Base-by-base conservation (phyloP, 2,329 filamentous ascomycete species). In the Xenosphaeropsis pyriputrescens region DNA sequence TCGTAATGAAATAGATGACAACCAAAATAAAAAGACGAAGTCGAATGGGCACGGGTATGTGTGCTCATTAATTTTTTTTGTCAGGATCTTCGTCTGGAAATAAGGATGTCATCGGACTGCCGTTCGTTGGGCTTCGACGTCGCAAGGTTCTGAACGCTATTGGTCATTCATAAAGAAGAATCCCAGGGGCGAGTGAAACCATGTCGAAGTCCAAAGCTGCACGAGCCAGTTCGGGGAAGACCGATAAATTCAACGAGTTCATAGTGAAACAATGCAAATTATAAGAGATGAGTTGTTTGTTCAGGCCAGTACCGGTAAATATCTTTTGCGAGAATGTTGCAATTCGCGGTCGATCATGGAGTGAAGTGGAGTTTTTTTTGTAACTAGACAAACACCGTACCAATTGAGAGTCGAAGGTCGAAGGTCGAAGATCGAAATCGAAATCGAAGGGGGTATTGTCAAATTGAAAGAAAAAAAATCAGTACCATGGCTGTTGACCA, bases 401-500 rank as follows among this genome's bases (percentile, higher is more conserved):
- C 41, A 47, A 40, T 45, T 45, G 44, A 48, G 43, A 36, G 39
- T 47, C 50, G 45, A 43, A 48, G 41, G 43, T 45, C 46, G 46
- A 42, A 26, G 22, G n/a, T 45, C 46, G 44, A 48, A 43, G 35
- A 39, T 47, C 50, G 45, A 43, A 48, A 41, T 45, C 46, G 46
- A 42, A 26, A 11, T 26, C 22, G 8, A 26, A 26, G 22, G 22
- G 22, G 12, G 47, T 41, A 18, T 47, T 47, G 47, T 41, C 45
- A 41, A 41, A 46, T 41, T 43, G 48, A 49, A 50, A 39, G 33
- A 44, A 48, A 49, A 50, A 39, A 34, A 44, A 48, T 56, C 51
- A 55, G 49, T 53, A 52, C 49, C 49, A 52, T 46, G 50, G 48
- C 43, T 52, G 50, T 43, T 52, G 50, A 44, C 61, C 61, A 43